Evolutionary conservation across 1,284 basidiomycete genomes (phyloP).

Genomic region (Athelia psychrophila): DNA sequence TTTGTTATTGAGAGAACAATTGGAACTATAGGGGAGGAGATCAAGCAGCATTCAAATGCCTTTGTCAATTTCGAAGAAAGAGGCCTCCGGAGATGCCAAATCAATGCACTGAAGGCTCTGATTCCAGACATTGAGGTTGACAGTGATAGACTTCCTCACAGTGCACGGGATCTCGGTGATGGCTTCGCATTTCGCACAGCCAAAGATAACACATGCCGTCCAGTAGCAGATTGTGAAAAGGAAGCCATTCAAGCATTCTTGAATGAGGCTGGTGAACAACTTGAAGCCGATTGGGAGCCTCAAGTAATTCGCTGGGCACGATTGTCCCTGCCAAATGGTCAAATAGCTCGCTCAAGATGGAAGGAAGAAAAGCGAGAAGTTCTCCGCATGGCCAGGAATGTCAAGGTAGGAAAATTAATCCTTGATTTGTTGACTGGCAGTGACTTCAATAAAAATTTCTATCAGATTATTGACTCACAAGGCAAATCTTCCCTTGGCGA

Average conservation of each 20-base stretch:
- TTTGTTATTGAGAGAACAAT: constrained; percentile 26
- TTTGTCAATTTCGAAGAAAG: constrained; percentile 18
- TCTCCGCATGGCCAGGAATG: constrained; percentile 20
- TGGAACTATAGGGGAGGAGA: constrained; percentile 17
- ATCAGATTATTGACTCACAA: no score
- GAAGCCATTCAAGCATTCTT: background rate
- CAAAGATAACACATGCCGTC: background rate
- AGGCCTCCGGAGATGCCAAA: constrained; percentile 7
- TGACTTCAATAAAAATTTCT: no score
- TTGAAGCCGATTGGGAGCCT: background rate
- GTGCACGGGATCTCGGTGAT: background rate
- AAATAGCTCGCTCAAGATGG: constrained; percentile 27
- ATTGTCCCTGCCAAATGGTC: constrained; percentile 27
- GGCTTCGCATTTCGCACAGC: background rate
- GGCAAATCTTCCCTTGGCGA: no score
- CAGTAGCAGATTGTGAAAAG: background rate
- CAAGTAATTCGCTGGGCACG: constrained; percentile 20
- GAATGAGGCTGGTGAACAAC: background rate
- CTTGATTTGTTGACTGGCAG: no score
- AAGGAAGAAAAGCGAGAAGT: constrained; percentile 23
- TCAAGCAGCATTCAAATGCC: constrained; percentile 17
- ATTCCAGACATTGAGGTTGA: constrained; percentile 10
- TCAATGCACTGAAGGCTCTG: constrained; percentile 17
- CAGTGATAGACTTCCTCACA: background rate
- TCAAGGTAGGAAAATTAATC: constrained; percentile 20